Evolutionary conservation across 2,329 filamentous ascomycete species (phyloP), one percentile per base, ranked within the genome.

Genomic region (Exophiala sp.): DNA sequence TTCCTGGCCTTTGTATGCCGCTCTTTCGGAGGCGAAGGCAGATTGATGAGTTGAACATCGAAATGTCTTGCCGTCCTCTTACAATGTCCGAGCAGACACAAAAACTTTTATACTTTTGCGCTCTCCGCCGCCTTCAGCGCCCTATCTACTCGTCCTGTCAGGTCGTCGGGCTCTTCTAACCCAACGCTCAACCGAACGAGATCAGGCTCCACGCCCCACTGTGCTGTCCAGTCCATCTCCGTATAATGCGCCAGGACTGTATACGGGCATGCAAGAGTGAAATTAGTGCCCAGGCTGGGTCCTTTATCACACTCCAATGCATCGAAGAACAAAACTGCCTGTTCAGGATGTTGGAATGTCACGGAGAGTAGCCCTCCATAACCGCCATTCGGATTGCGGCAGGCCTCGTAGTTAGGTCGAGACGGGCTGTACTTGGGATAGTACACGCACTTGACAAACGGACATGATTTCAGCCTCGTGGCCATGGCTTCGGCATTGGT

Each of bases 251-350:
- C 94, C 32, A 99, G 72, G 33, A 99, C 76, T 18, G 94, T 90
- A 69, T 96, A 99, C 0, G 94, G 94, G 45, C 87, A 95, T 53
- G 87, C 80, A 35, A 99, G 76, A 0, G 94, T 97, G 69, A 99
- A 99, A 71, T 99, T 99, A 0, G 94, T 97, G 2, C 94, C 94
- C 46, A 99, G 76, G 71, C 91, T 96, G 0, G 94, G 94, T 0
- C 94, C 94, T 71, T 99, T 99, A 36, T 90, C 85, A 1, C 91
- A 94, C 58, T 95, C 84, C 12, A 99, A 75, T 10, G 82, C 79
- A 71, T 99, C 91, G 71, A 87, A 96, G 69, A 97, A 96, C 1
- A 83, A 80, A 50, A 89, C 76, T 0, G 92, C 89, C 58, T 91
- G 85, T 29, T 78, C 76, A 52, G 79, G 82, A 1, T 78, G 78